Base-by-base conservation (phyloP, 805 yeast species). In the Lipomyces sp. region DNA sequence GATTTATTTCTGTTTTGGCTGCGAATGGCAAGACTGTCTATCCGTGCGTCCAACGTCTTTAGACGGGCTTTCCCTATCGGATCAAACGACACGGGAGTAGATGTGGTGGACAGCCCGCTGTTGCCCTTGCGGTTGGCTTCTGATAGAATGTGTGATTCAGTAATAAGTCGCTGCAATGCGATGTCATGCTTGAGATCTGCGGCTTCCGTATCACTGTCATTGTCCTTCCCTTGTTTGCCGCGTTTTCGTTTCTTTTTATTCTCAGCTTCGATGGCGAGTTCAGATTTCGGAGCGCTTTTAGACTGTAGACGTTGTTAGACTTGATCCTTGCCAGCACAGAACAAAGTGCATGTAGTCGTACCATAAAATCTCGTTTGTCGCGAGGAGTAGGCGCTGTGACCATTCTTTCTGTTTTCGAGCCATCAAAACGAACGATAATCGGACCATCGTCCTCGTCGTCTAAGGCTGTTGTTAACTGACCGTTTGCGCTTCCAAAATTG, bases 91-190 rank as follows among this genome's bases (percentile, higher is more conserved):
- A 29, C 39, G n/a, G n/a, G n/a, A 10, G 53, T 59, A 23, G 67
- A 61, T 16, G 66, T 24, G 14, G 8, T n/a, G 14, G 39, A 31
- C 11, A 41, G 10, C 23, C 43, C 29, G 11, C 36, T 11, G 8
- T 45, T 45, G 32, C 35, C 46, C 21, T 49, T 51, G 18, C 43
- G 39, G 24, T 56, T 35, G 18, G 67, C 67, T 39, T 68, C 70
- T 2, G 68, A 62, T 22, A 72, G 69, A 39, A 85, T 82, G 61
- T 84, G 89, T 0, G 89, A 82, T 64, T 84, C 91, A 51, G 73
- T 73, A 28, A 84, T 70, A 21, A 84, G 71, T 43, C 90, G 67
- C 60, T 84, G 88, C 37, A 84, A 72, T 49, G 80, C 85, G 29
- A 83, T 60, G 63, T 84, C 91, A 62, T 84, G 82, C 48, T 80